A percentile compares a stretch with the other conserved stretches of the same genome.
Conservation (phyloP, 768 basidiomycete genomes). For the Pilatotrama ljubarskyi region DNA sequence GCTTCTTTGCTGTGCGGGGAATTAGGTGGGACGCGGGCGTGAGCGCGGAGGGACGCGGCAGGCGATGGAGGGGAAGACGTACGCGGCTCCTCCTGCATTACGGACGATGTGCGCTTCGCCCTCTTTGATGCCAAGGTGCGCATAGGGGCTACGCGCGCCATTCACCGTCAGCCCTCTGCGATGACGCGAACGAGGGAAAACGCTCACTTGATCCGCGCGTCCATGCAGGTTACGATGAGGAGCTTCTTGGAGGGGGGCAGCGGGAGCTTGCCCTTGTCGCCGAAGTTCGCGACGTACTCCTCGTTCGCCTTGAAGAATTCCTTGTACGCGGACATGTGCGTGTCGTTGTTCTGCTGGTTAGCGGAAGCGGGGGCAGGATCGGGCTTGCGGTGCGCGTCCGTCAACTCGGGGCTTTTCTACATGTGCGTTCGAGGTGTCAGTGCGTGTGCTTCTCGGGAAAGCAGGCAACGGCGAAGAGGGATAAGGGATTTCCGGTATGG, state of each 20-base stretch:
- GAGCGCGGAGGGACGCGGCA: not conserved
- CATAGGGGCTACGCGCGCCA: conserved; percentile 44
- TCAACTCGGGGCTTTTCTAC: conserved; percentile 21
- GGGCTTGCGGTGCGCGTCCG: conserved; percentile 10
- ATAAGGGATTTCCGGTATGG: not conserved
- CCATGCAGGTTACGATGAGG: conserved; percentile 67
- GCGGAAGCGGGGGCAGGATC: not conserved
- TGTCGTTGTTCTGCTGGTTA: not conserved
- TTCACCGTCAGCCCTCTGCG: not conserved
- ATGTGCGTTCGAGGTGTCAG: not conserved
- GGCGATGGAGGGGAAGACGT: conserved; percentile 26
- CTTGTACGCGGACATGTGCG: conserved; percentile 30
- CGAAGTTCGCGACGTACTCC: conserved; percentile 47
- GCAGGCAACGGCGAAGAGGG: not conserved
- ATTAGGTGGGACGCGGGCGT: not conserved
- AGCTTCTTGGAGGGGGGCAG: conserved; percentile 45
- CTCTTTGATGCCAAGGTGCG: conserved; percentile 59
- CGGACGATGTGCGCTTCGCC: conserved; percentile 75
- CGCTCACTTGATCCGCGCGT: conserved; percentile 67
- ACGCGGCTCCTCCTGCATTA: conserved; percentile 72
- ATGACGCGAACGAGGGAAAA: not conserved
- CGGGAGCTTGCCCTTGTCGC: conserved; percentile 41
- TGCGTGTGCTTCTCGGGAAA: not conserved
- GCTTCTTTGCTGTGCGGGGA: conserved; percentile 52
- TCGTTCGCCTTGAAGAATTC: conserved; percentile 45